Evolutionary conservation across 2,329 filamentous ascomycete genomes (phyloP), one percentile per base, ranked within the genome.

Genomic region (Fusarium subtropicale): DNA sequence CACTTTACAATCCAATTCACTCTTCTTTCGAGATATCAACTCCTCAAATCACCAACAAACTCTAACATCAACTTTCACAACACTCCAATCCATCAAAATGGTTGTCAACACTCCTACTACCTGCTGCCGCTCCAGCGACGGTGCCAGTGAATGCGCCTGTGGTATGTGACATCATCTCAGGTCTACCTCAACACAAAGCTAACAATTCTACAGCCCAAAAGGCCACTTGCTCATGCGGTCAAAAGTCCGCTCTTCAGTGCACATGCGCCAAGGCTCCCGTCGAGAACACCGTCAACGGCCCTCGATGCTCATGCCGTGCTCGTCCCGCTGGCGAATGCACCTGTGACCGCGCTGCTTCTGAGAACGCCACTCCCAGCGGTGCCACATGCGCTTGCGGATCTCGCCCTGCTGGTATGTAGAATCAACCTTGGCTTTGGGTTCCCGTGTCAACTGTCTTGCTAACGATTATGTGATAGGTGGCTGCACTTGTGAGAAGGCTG

Each of bases 161-260:
- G 87, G 86, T 88, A 84, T 73, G 86, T 81, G 57, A 56, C 39
- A 53, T 64, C 58, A 68, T 59, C 15, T 31, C 12, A 11, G 15
- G 8, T 39, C 30, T 31, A 7, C 2, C 10, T 2, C 16, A 10
- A 31, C 33, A 31, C 30, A 7, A 22, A 24, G 11, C 51, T 60
- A 64, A 69, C 64, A 60, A 58, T 7, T 58, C 55, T 24, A 22
- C 71, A 88, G 88, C 88, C 73, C 80, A 88, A 74, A 85, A 90
- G 80, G 89, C 89, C 11, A 90, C 85, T 64, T 97, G 94, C 88
- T 97, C 93, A 18, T 98, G 95, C 79, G 95, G 95, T 77, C 90
- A 97, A 84, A 87, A 96, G 78, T 88, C 90, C 6, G 95, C 95
- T 51, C 88, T 97, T 50, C 86, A 94, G 79, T 98, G 95, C 88